These are phyloP conservation scores for Penicillium polonicum DNA, from an alignment of 2,329 filamentous ascomycete genomes.

Conservation along the genomic window DNA sequence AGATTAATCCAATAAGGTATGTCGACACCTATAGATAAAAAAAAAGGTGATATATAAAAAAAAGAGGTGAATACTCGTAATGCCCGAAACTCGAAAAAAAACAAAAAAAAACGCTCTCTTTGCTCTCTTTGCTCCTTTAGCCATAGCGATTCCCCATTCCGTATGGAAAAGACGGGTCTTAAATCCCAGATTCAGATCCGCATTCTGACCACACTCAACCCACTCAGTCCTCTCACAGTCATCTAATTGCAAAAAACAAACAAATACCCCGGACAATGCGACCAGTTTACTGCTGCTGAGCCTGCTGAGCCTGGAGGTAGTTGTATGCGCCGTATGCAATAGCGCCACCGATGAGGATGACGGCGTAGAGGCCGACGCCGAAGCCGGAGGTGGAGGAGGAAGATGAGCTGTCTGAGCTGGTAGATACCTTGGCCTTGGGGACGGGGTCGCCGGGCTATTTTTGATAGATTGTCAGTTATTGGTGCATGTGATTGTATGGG, in stretches of 20 bases:
- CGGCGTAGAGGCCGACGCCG: constrained; percentile 76
- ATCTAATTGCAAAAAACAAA: not conserved
- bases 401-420: constrained; percentile 47
- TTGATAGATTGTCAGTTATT: not conserved
- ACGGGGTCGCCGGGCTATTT: constrained; percentile 69
- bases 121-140: constrained; percentile 10
- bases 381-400: constrained; percentile 47
- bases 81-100: constrained; percentile 2
- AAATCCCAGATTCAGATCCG: not conserved
- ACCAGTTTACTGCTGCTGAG: constrained; percentile 23
- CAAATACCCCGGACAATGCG: not conserved
- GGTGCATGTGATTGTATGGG: constrained; percentile 5
- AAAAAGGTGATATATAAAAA: not conserved
- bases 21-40: not conserved
- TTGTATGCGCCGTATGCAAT: constrained; percentile 80
- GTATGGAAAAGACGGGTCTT: not conserved
- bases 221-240: not conserved
- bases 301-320: constrained; percentile 63
- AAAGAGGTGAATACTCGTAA: not conserved
- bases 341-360: constrained; percentile 74
- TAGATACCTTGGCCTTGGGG: constrained; percentile 59
- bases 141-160: not conserved
- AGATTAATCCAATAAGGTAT: not conserved
- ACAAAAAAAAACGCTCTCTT: not conserved
- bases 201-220: not conserved